Base-by-base conservation (phyloP, 257 asterid species). In the Galeopsis tetrahit region DNA sequence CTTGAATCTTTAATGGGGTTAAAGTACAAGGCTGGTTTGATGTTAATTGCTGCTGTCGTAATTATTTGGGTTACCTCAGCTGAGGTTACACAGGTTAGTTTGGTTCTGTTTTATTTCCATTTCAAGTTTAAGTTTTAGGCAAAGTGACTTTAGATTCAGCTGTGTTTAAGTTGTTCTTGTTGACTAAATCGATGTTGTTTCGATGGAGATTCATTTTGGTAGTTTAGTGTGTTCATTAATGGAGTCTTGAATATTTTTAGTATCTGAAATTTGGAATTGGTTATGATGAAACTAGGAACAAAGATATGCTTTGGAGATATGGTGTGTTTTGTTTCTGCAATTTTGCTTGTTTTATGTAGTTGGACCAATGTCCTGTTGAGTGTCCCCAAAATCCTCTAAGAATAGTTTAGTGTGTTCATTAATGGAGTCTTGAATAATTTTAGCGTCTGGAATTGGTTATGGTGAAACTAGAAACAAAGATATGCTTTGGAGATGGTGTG, bases 51-150 rank as follows among this genome's bases (percentile, higher is more conserved):
- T 65, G 87, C 96, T 63, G 99, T 94, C 61, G 99, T 94, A 69
- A 72, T 92, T 75, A 94, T 94, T 77, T 94, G 99, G 99, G 99
- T 94, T 64, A 85, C 96, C 78, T 94, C 99, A 32, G 99, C 99
- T 34, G 99, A 94, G 88, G 97, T 94, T 73, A 94, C 99, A 42
- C 99, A 94, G 99, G 99, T 94, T 59, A 33, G 53, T 94, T 59
- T 36, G 53, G 35, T 28, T 63, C 65, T 60, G 15, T 66, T 33
- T 68, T 7, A 71, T 56, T 53, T 55, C 11, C 10, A 0, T 56
- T 71, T 58, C 33, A 5, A 67, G 69, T 55, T 71, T 64, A 28
- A 33, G 66, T 40, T 73, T 33, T 56, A 15, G 31, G 64, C 11
- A 7, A 43, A 66, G 65, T 75, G 31, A 11, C 33, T 40, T 38